A percentile compares a stretch with the other conserved stretches of the same genome.
These are phyloP conservation scores for Bullera alba DNA, from an alignment of 768 basidiomycete species.

Conservation along the genomic window DNA sequence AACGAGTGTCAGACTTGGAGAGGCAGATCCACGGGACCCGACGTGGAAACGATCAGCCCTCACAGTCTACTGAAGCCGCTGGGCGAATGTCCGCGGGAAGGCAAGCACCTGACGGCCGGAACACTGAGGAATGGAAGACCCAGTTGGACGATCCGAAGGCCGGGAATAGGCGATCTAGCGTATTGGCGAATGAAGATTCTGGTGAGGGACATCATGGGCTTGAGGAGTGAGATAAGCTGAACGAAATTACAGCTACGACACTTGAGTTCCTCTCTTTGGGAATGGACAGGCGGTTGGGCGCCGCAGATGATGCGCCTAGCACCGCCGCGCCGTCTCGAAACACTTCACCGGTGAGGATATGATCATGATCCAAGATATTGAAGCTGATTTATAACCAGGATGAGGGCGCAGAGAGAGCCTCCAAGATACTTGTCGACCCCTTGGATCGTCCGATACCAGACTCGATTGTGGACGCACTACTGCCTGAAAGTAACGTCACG, in stretches of 20 bases:
- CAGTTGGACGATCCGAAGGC: not conserved
- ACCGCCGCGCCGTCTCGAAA: not conserved
- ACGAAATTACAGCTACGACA: conserved; percentile 7
- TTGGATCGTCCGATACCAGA: conserved; percentile 5
- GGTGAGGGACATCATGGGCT: not conserved
- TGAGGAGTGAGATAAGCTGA: not conserved
- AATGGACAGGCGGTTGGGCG: conserved; percentile 12
- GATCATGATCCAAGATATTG: not conserved
- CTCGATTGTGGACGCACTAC: conserved; percentile 9
- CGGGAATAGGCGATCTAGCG: not conserved
- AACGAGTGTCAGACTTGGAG: too few species aligned
- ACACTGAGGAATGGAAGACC: not conserved
- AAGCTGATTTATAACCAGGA: not conserved
- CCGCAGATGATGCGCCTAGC: not conserved
- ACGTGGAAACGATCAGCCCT: too few species aligned
- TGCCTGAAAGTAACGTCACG: conserved; percentile 5
- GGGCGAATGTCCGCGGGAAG: conserved; percentile 5
- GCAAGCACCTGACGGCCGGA: not conserved
- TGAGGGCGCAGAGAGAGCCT: not conserved
- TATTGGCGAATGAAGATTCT: conserved; percentile 5
- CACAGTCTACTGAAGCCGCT: too few species aligned
- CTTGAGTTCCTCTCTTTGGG: conserved; percentile 19
- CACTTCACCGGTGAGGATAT: not conserved
- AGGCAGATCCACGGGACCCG: too few species aligned
- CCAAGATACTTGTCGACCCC: conserved; percentile 5